Evolutionary conservation across 352 stramenopile genomes (phyloP).

Genomic region (Saprolegnia diclina): DNA sequence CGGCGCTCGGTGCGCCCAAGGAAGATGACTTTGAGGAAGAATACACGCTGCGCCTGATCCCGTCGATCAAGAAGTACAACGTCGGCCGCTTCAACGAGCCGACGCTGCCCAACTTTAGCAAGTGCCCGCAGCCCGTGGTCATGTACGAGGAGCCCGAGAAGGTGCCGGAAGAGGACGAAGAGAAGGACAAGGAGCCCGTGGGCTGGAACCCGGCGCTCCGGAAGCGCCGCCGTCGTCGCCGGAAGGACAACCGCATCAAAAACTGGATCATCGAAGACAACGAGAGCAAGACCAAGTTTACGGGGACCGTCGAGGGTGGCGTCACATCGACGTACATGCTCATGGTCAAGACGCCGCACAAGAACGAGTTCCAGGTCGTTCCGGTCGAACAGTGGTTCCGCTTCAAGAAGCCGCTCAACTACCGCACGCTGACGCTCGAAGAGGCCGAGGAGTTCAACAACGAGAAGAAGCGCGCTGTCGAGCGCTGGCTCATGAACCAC

Average conservation of each 20-base stretch:
- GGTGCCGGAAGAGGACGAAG: slow-evolving; percentile 65
- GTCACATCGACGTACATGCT: slow-evolving; percentile 83
- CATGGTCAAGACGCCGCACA: slow-evolving; percentile 81
- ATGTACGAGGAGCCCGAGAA: slow-evolving; percentile 83
- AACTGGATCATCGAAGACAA: slow-evolving; percentile 84
- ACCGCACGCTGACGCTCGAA: slow-evolving; percentile 77
- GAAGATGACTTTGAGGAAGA: slow-evolving; percentile 44
- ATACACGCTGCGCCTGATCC: slow-evolving; percentile 69
- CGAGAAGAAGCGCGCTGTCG: slow-evolving; percentile 83
- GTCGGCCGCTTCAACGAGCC: slow-evolving; percentile 77
- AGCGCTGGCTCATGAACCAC: slow-evolving; percentile 86
- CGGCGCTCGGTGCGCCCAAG: background rate
- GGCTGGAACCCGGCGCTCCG: slow-evolving; percentile 70
- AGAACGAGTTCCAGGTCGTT: slow-evolving; percentile 84
- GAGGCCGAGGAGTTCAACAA: slow-evolving; percentile 84
- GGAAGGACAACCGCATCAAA: slow-evolving; percentile 66
- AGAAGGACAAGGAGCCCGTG: slow-evolving; percentile 62
- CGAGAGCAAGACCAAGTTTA: slow-evolving; percentile 76
- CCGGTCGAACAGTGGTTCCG: slow-evolving; percentile 85
- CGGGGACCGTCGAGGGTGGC: slow-evolving; percentile 72
- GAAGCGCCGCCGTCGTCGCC: slow-evolving; percentile 65
- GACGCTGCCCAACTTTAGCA: slow-evolving; percentile 50
- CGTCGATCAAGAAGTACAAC: slow-evolving; percentile 86
- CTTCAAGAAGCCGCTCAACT: slow-evolving; percentile 84
- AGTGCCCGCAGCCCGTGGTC: slow-evolving; percentile 70